Base-by-base conservation (phyloP, 352 stramenopile species). In the Ophiocytium majus region DNA sequence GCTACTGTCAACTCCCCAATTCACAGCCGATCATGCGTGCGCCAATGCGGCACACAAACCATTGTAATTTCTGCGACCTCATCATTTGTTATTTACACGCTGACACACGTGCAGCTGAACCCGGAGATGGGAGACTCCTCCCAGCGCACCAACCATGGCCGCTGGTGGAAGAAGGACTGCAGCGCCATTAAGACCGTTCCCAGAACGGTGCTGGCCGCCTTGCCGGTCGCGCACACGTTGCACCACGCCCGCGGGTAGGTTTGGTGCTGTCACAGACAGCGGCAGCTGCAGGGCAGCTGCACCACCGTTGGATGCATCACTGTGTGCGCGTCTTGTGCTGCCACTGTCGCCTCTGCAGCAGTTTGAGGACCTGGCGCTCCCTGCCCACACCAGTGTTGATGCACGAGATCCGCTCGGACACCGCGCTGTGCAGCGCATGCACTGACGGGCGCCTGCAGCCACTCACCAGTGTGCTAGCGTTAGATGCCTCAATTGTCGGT, bases 161-260 rank as follows among this genome's bases (percentile, higher is more conserved):
- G 66, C 5, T 78, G 66, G 66, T 78, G 66, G 66, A 78, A 78
- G 35, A 78, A 78, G 66, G 66, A 78, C 35, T 43, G 35, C 66
- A 78, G 66, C 35, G 66, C 66, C 35, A 17, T 78, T 17, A 78
- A 78, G 35, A 78, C 66, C 32, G 66, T 78, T 78, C 66, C 66
- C 32, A 43, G 32, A 35, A 78, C 35, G 32, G 14, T 17, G 32
- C 32, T 78, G 32, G 66, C 66, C 5, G 66, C 66, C 32, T 17
- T 78, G 5, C 66, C 66, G 14, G 66, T 78, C 32, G 23, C 28
- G 28, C 19, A 23, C 28, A 71, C 23, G 19, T 23, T 23, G 57
- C 28, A 71, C 28, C 57, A 23, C 23, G 57, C 28, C 28, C 23
- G 19, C 23, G 28, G 57, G 19, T 71, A 71, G 28, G 19, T 23